Evolutionary conservation across 2,329 filamentous ascomycete genomes (phyloP).

Genomic region (Cytospora chrysosperma): DNA sequence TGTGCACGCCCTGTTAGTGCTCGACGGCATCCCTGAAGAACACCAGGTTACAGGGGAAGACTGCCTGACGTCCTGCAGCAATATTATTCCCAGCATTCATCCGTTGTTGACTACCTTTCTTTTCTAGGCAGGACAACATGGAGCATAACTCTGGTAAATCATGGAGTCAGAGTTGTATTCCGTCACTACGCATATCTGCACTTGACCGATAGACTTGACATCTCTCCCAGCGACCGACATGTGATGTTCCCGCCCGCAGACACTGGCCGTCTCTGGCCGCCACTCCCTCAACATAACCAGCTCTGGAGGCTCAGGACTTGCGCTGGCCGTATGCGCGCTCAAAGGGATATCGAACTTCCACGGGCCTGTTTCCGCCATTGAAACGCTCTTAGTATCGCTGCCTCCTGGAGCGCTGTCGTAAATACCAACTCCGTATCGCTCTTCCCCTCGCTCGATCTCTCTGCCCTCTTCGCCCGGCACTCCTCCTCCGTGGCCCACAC

Average conservation of each 20-base stretch:
- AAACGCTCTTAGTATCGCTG: slow-evolving; percentile 28
- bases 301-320: background rate
- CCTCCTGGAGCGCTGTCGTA: slow-evolving; percentile 28
- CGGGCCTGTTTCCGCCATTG: background rate
- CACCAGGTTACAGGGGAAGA: background rate
- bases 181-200: background rate
- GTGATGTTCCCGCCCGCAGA: background rate
- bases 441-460: background rate
- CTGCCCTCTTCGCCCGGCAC: slow-evolving; percentile 25
- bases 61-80: background rate
- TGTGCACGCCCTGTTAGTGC: background rate
- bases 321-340: background rate
- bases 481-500: slow-evolving; percentile 38
- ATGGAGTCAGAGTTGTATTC: background rate
- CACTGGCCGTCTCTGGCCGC: background rate
- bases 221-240: background rate
- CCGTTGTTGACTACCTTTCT: background rate
- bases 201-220: background rate
- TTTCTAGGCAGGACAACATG: background rate
- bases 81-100: background rate
- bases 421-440: slow-evolving; percentile 26
- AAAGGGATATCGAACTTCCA: background rate
- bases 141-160: background rate
- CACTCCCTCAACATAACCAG: background rate
- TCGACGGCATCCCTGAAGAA: background rate